Evolutionary conservation across 371 early-diverging fungal species (phyloP).

Genomic region (Mortierella sp.): DNA sequence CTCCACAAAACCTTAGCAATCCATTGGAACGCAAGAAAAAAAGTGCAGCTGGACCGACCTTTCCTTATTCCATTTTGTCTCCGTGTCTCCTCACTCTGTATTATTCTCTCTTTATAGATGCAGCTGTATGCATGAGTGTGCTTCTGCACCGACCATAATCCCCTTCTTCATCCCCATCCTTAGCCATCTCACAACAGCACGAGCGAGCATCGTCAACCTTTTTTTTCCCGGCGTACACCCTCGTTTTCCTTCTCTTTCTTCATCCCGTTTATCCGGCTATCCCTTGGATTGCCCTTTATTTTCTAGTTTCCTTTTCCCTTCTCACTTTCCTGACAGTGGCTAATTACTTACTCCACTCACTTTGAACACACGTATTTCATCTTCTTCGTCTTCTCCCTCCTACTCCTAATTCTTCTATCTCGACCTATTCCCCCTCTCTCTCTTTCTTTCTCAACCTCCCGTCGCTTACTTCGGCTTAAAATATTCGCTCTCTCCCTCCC

Average conservation of each 20-base stretch:
- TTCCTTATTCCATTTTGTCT: constrained; percentile 19
- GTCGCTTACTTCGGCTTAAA: constrained; percentile 10
- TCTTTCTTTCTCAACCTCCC: neutral
- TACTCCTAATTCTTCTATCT: neutral
- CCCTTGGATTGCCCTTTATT: neutral
- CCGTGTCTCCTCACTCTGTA: neutral
- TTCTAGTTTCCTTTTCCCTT: neutral
- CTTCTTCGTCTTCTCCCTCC: neutral
- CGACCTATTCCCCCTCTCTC: neutral
- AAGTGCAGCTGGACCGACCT: constrained; percentile 39
- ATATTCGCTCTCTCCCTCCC: neutral
- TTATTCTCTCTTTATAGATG: neutral
- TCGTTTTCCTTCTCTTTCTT: neutral
- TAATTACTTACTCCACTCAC: neutral
- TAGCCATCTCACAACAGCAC: neutral
- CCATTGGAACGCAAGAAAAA: neutral
- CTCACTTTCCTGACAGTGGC: neutral
- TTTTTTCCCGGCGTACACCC: neutral
- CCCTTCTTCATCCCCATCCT: no score
- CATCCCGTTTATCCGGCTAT: neutral
- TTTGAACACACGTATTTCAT: neutral
- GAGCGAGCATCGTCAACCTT: neutral
- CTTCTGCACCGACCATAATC: neutral
- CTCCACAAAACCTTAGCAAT: neutral
- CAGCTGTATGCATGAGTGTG: neutral